Percentiles rank a stretch among this genome's conserved stretches.
phyloP scores from a whole-genome alignment of 2,329 filamentous ascomycete species.

The Neophaeococcomyces aloes region DNA sequence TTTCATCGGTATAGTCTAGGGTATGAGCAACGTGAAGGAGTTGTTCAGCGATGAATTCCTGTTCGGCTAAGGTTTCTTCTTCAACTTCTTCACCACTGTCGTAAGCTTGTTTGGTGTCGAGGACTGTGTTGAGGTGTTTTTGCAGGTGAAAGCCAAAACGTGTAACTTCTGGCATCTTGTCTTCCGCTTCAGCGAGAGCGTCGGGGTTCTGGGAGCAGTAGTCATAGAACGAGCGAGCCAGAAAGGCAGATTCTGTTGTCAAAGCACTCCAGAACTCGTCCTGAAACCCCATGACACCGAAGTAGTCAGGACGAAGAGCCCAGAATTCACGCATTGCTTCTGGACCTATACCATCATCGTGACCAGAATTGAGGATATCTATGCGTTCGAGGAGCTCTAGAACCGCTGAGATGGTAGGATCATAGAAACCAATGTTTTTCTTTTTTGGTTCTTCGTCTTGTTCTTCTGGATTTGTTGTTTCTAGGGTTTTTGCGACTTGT shows the following conservation, averaged over 20 bases:
- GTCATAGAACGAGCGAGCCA: slow-evolving; percentile 86
- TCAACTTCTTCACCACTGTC: slow-evolving; percentile 41
- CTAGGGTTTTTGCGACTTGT: slow-evolving; percentile 63
- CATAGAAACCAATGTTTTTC: slow-evolving; percentile 38
- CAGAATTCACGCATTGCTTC: slow-evolving; percentile 96
- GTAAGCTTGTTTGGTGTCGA: slow-evolving; percentile 23
- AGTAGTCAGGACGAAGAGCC: slow-evolving; percentile 65
- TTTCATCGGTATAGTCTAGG: slow-evolving; percentile 94
- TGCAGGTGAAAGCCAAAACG: slow-evolving; percentile 80
- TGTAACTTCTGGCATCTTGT: slow-evolving; percentile 85
- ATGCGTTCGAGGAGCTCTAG: slow-evolving; percentile 88
- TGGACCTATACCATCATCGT: slow-evolving; percentile 79
- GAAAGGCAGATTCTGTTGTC: slow-evolving; percentile 74
- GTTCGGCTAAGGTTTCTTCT: slow-evolving; percentile 76
- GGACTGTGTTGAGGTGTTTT: slow-evolving; percentile 55
- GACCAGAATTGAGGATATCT: slow-evolving; percentile 80
- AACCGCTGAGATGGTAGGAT: slow-evolving; percentile 68
- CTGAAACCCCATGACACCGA: slow-evolving; percentile 35
- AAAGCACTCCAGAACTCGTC: slow-evolving; percentile 38
- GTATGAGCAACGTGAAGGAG: slow-evolving; percentile 83
- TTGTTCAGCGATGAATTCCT: slow-evolving; percentile 93
- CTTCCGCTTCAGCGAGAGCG: slow-evolving; percentile 54
- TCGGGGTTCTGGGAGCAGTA: slow-evolving; percentile 74
- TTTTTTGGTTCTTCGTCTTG: slow-evolving; percentile 33
- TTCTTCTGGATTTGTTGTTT: slow-evolving; percentile 26